Evolutionary conservation across 164 flowering plant genomes (phyloP).

Genomic region (Piper longum): DNA sequence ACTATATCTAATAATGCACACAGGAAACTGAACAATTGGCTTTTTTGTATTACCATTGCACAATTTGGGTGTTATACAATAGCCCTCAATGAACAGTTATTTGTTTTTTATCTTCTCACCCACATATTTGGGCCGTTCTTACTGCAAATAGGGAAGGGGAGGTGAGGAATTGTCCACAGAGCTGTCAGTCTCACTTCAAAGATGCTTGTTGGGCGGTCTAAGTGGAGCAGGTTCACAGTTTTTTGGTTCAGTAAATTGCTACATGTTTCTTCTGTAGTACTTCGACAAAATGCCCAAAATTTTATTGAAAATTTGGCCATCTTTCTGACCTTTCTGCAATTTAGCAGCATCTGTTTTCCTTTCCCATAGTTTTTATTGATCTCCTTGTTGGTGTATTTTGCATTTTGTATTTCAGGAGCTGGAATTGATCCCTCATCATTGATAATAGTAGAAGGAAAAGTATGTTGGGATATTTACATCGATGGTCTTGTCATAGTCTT

Average conservation of each 20-base stretch:
- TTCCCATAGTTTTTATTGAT: too few relatives aligned
- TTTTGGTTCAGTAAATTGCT: background rate
- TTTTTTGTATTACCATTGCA: too few relatives aligned
- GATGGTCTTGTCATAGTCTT: constrained; percentile 85
- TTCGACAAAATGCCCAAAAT: background rate
- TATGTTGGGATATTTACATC: constrained; percentile 94
- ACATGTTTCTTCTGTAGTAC: background rate
- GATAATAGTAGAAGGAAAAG: constrained; percentile 57
- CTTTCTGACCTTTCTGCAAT: too few relatives aligned
- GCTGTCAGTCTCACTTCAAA: constrained; percentile 65
- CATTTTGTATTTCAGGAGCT: constrained; percentile 37
- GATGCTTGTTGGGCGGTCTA: constrained; percentile 80
- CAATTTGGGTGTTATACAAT: too few relatives aligned
- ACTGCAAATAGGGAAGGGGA: constrained; percentile 65
- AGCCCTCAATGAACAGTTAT: background rate
- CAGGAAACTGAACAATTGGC: too few relatives aligned
- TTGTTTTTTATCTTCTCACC: background rate
- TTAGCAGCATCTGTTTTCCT: too few relatives aligned
- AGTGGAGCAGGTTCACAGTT: constrained; percentile 70
- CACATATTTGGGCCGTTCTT: background rate
- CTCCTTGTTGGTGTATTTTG: too few relatives aligned
- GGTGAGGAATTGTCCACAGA: constrained; percentile 83
- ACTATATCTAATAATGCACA: too few relatives aligned
- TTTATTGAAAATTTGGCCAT: background rate
- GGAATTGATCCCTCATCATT: constrained; percentile 57